These are phyloP conservation scores for Lactuca sativa DNA, from an alignment of 129 eudicot genomes.

Conservation along the genomic window DNA sequence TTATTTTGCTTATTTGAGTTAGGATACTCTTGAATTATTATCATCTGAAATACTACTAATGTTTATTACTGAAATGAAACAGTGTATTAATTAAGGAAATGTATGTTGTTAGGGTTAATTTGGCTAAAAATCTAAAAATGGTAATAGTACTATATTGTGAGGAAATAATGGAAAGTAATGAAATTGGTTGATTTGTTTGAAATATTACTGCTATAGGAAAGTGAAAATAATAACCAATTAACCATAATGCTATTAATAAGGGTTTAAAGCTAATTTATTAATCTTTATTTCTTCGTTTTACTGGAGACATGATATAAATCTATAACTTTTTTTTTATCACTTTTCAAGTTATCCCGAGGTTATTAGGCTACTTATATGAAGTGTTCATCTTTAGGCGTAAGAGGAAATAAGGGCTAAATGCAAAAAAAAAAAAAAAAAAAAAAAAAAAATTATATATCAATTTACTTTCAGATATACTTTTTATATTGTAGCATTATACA, in stretches of 20 bases:
- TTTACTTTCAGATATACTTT: too few relatives aligned
- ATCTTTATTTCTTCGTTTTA: not conserved
- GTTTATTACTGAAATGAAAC: not conserved
- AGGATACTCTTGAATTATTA: not conserved
- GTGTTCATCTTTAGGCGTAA: too few relatives aligned
- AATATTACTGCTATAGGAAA: slow-evolving; percentile 5
- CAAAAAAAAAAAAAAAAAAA: too few relatives aligned
- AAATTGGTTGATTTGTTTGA: not conserved
- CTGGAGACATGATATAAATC: not conserved
- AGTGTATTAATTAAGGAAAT: not conserved
- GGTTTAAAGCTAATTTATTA: not conserved
- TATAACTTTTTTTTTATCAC: too few relatives aligned
- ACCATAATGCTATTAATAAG: slow-evolving; percentile 2
- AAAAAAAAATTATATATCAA: too few relatives aligned
- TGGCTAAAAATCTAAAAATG: not conserved
- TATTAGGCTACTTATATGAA: too few relatives aligned
- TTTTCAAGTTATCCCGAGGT: too few relatives aligned
- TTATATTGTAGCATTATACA: too few relatives aligned
- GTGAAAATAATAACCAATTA: not conserved
- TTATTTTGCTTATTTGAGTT: slow-evolving; percentile 17
- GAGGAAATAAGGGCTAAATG: too few relatives aligned
- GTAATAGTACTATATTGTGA: not conserved
- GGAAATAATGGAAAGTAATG: slow-evolving; percentile 9
- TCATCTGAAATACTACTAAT: not conserved
- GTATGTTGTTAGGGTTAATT: too few relatives aligned